phyloP scores from a whole-genome alignment of 2,329 filamentous ascomycete species.

The Ophioceras dolichostomum region DNA sequence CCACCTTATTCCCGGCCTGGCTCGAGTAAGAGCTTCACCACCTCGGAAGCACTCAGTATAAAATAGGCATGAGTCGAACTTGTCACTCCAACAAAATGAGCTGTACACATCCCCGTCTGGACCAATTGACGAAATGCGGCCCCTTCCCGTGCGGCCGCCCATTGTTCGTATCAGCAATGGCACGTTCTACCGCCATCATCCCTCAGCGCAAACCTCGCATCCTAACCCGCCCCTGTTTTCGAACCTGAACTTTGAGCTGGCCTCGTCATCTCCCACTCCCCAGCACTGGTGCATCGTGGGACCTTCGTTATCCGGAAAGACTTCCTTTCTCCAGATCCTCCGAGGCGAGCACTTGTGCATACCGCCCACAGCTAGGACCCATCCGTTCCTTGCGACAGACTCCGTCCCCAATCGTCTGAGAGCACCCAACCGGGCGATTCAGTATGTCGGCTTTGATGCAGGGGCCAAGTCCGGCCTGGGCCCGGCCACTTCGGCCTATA shows the following conservation, averaged over 20 bases:
- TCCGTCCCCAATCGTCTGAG: constrained; percentile 43
- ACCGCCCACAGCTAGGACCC: constrained; percentile 64
- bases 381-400: constrained; percentile 61
- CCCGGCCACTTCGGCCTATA: constrained; percentile 58
- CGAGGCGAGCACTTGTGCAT: constrained; percentile 63
- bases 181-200: constrained; percentile 73
- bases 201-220: constrained; percentile 24
- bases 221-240: constrained; percentile 64
- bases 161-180: constrained; percentile 64
- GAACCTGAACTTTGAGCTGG: constrained; percentile 56
- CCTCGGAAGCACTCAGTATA: too few species aligned
- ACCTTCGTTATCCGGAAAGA: constrained; percentile 66
- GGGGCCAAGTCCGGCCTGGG: constrained; percentile 45
- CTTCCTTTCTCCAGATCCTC: constrained; percentile 69
- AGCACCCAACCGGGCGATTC: constrained; percentile 56
- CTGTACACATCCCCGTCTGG: background rate
- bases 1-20: too few species aligned
- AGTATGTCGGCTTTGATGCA: constrained; percentile 82
- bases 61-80: too few species aligned
- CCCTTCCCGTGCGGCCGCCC: constrained; percentile 29
- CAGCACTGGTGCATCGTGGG: constrained; percentile 80
- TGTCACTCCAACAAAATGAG: too few species aligned
- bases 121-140: constrained; percentile 20
- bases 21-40: too few species aligned
- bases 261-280: constrained; percentile 23